A percentile compares a stretch with the other conserved stretches of the same genome.
Conservation (phyloP, 805 yeast species). For the Metschnikowia santaceciliae region DNA sequence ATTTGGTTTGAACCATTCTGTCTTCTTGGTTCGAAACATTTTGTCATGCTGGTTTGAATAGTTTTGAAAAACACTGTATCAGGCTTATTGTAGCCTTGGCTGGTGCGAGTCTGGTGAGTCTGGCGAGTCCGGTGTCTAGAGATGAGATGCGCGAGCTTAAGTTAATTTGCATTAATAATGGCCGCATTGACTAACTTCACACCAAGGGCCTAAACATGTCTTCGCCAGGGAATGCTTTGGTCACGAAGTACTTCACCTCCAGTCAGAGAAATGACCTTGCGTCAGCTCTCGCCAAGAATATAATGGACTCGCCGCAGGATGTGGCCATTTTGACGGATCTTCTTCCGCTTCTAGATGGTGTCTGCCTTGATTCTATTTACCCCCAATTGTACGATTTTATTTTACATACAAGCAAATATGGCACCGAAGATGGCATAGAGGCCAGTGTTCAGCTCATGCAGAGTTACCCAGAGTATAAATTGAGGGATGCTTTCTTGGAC, state of each 20-base stretch:
- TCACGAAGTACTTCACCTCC: constrained; percentile 10
- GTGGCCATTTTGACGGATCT: constrained; percentile 13
- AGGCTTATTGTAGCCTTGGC: no score
- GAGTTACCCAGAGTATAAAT: background rate
- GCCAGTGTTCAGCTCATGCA: background rate
- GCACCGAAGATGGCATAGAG: background rate
- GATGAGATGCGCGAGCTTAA: constrained; percentile 2
- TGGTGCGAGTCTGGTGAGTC: background rate
- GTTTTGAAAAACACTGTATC: no score
- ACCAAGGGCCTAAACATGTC: background rate
- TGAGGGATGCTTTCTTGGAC: background rate
- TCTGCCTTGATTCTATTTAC: constrained; percentile 4
- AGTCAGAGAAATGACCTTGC: constrained; percentile 10
- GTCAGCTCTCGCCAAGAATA: constrained; percentile 3
- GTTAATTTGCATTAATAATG: background rate
- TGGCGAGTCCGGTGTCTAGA: background rate
- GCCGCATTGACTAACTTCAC: background rate
- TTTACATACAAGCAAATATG: constrained; percentile 1
- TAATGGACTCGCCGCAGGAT: constrained; percentile 7
- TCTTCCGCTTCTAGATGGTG: constrained; percentile 8
- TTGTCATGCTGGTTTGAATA: no score
- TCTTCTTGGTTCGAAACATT: no score
- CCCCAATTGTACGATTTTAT: constrained; percentile 7
- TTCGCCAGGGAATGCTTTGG: background rate
- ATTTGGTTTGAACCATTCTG: no score